Conservation (phyloP, 129 eudicot species). For the Silybum marianum region DNA sequence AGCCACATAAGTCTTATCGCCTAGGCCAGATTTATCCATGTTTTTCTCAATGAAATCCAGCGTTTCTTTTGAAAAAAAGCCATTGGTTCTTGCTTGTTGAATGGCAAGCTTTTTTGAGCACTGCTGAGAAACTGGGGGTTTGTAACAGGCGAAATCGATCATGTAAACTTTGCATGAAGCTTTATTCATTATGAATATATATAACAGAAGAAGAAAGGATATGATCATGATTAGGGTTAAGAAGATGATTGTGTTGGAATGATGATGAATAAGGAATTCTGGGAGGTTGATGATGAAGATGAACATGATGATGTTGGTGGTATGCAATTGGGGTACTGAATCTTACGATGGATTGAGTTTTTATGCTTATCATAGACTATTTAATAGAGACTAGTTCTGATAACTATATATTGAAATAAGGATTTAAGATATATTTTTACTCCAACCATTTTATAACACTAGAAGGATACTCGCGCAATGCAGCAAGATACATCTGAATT, state of each 20-base stretch:
- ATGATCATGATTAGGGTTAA: constrained; percentile 25
- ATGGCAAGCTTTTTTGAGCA: constrained; percentile 22
- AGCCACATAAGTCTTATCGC: constrained; percentile 46
- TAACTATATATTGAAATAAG: too few species aligned
- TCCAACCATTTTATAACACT: too few species aligned
- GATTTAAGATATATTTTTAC: too few species aligned
- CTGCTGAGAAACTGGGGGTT: constrained; percentile 33
- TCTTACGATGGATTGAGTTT: background rate
- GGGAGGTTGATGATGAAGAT: constrained; percentile 14
- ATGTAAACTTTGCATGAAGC: constrained; percentile 36
- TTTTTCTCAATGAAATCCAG: constrained; percentile 30
- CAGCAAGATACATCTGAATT: too few species aligned
- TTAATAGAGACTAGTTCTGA: too few species aligned
- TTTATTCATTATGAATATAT: constrained; percentile 1
- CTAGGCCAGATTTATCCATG: constrained; percentile 36
- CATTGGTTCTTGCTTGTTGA: background rate
- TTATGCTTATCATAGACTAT: too few species aligned
- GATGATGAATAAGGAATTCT: background rate
- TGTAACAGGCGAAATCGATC: constrained; percentile 53
- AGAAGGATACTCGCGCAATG: too few species aligned
- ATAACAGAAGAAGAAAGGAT: background rate
- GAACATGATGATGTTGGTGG: constrained; percentile 13
- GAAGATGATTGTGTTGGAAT: constrained; percentile 6
- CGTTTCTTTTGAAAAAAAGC: constrained; percentile 28
- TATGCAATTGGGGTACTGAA: background rate